Conservation (phyloP, 768 basidiomycete species). For the Amanita rimosa region DNA sequence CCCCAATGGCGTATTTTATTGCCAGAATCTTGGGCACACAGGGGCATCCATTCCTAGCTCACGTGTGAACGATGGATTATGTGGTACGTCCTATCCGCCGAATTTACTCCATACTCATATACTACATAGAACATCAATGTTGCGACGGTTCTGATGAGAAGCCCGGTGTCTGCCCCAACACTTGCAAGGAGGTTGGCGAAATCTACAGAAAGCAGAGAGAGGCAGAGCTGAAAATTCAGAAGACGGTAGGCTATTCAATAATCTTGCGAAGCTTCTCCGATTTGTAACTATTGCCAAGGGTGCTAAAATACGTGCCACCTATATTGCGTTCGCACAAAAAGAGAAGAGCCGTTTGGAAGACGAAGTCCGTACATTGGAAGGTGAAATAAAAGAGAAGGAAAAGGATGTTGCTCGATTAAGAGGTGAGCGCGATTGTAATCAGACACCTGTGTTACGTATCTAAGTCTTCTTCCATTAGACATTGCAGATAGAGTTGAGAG, state of each 20-base stretch:
- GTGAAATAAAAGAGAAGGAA: slow-evolving; percentile 53
- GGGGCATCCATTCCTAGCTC: slow-evolving; percentile 70
- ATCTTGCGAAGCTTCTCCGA: neutral
- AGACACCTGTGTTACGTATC: neutral
- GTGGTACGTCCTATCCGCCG: slow-evolving; percentile 45
- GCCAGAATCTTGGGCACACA: slow-evolving; percentile 80
- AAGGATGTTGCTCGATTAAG: slow-evolving; percentile 63
- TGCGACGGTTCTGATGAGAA: slow-evolving; percentile 96
- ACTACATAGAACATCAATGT: slow-evolving; percentile 65
- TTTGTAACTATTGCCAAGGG: slow-evolving; percentile 37
- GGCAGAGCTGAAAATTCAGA: slow-evolving; percentile 67
- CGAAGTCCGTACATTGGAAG: slow-evolving; percentile 37
- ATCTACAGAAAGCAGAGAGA: slow-evolving; percentile 55
- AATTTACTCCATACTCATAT: slow-evolving; percentile 9
- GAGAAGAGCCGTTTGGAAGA: slow-evolving; percentile 79
- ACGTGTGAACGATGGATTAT: slow-evolving; percentile 86
- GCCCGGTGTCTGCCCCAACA: slow-evolving; percentile 66
- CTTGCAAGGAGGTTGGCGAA: slow-evolving; percentile 67
- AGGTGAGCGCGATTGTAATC: slow-evolving; percentile 30
- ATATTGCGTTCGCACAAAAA: slow-evolving; percentile 78
- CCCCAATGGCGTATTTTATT: slow-evolving; percentile 66
- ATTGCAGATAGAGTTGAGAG: slow-evolving; percentile 71
- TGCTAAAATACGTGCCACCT: slow-evolving; percentile 81
- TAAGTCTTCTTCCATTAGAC: slow-evolving; percentile 30
- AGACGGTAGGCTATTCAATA: slow-evolving; percentile 45